phyloP scores from a whole-genome alignment of 2,329 filamentous ascomycete species.

The Phaeosphaeriaceae sp. region DNA sequence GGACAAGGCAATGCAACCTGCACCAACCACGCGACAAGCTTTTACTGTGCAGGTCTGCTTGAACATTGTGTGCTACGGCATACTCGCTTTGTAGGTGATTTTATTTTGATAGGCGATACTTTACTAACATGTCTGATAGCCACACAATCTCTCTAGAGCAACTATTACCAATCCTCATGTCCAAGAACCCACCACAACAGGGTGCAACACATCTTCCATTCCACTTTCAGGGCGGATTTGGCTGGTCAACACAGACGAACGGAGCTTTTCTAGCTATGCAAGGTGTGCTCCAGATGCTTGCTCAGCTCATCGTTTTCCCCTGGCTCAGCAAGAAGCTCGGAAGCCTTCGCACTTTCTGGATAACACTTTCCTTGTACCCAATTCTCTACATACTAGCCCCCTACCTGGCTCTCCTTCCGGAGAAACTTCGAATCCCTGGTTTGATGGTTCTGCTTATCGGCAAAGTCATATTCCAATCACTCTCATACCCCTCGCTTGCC shows the following conservation, averaged over 20 bases:
- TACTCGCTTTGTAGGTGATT: conserved; percentile 85
- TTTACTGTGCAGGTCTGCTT: conserved; percentile 87
- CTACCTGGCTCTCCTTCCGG: conserved; percentile 85
- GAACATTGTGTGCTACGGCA: conserved; percentile 88
- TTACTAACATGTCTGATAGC: conserved; percentile 56
- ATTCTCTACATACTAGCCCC: conserved; percentile 85
- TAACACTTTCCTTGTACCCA: conserved; percentile 83
- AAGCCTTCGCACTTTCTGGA: conserved; percentile 79
- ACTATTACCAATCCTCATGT: conserved; percentile 89
- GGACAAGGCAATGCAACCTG: conserved; percentile 31
- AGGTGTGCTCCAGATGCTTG: conserved; percentile 86
- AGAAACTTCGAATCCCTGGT: conserved; percentile 71
- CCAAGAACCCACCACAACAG: conserved; percentile 64
- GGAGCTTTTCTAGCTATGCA: conserved; percentile 88
- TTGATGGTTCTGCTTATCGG: conserved; percentile 81
- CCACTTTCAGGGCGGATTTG: conserved; percentile 87
- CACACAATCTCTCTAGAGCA: conserved; percentile 98
- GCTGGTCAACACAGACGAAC: conserved; percentile 80
- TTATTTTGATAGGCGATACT: conserved; percentile 18
- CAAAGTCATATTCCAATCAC: conserved; percentile 91
- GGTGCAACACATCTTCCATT: conserved; percentile 72
- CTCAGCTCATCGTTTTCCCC: conserved; percentile 84
- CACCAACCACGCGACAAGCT: conserved; percentile 57
- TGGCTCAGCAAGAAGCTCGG: conserved; percentile 77
- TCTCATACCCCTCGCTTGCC: conserved; percentile 88